A percentile compares a stretch with the other conserved stretches of the same genome.
These are phyloP conservation scores for Corrigiola litoralis DNA, from an alignment of 179 eudicot genomes.

Conservation along the genomic window DNA sequence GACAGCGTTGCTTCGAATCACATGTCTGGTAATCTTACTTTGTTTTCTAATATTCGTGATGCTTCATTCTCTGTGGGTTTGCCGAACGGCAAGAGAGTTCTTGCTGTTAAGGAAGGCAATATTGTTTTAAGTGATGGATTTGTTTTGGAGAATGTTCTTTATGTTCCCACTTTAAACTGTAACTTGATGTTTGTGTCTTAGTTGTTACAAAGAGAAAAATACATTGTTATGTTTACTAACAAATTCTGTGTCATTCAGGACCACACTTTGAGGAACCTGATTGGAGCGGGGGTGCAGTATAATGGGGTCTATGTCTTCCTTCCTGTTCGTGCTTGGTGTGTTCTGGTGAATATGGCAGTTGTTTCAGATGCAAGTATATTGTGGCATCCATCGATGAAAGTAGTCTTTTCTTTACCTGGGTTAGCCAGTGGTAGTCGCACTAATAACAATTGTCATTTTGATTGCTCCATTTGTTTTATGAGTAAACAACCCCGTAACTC, in stretches of 20 bases:
- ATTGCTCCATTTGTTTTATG: neutral
- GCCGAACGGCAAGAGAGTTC: neutral
- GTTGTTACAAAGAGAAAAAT: neutral
- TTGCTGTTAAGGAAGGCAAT: neutral
- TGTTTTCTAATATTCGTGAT: neutral
- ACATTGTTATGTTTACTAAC: neutral
- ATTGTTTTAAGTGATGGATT: neutral
- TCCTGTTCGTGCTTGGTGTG: neutral
- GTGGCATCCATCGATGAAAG: conserved; percentile 1
- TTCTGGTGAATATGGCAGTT: neutral
- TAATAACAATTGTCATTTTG: neutral
- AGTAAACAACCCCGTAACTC: neutral
- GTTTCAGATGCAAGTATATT: neutral
- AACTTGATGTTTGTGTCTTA: neutral
- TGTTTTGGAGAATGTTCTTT: too few relatives aligned
- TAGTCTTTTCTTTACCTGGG: neutral
- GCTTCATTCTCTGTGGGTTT: neutral
- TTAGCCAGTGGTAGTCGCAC: neutral
- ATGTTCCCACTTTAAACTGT: too few relatives aligned
- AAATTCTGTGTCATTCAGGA: neutral
- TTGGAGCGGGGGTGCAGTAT: neutral
- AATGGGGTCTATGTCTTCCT: neutral
- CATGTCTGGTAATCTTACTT: neutral
- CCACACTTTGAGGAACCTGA: neutral
- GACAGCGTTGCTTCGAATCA: neutral